Percentiles rank a stretch among this genome's conserved stretches.
phyloP scores from a whole-genome alignment of 441 rosid genomes.

The Raphanus hybrid region DNA sequence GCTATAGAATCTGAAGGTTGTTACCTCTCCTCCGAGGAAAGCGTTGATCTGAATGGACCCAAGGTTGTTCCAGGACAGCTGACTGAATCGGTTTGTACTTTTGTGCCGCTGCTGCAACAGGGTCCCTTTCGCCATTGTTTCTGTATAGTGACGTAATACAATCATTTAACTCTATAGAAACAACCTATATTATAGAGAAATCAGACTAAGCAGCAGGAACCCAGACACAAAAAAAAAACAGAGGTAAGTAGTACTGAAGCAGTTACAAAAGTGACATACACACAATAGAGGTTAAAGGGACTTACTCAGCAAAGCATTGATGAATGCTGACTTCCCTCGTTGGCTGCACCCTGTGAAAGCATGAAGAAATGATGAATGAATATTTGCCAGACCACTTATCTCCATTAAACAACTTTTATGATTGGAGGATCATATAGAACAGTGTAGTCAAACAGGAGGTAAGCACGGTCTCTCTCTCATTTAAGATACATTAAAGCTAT shows the following conservation, averaged over 20 bases:
- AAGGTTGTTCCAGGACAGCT: constrained; percentile 98
- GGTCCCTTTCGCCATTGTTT: constrained; percentile 86
- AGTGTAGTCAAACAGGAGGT: neutral
- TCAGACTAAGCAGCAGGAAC: neutral
- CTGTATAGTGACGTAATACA: constrained; percentile 43
- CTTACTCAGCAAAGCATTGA: constrained; percentile 90
- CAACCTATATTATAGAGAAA: neutral
- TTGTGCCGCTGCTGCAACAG: constrained; percentile 91
- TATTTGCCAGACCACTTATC: constrained; percentile 15
- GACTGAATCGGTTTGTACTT: constrained; percentile 93
- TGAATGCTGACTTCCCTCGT: constrained; percentile 98
- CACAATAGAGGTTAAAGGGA: constrained; percentile 18
- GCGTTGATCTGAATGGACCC: constrained; percentile 93
- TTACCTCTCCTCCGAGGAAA: constrained; percentile 91
- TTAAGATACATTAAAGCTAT: neutral
- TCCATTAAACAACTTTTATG: too few relatives aligned
- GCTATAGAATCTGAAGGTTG: constrained; percentile 15
- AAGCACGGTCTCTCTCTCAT: constrained; percentile 1
- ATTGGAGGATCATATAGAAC: too few relatives aligned
- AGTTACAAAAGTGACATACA: too few relatives aligned
- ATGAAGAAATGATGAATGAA: constrained; percentile 5
- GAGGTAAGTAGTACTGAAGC: neutral
- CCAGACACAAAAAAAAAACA: neutral
- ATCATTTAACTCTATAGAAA: constrained; percentile 15
- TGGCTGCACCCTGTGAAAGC: constrained; percentile 82